Conservation (phyloP, 176 grass and related monocot species). For the Elaeis guineensis region DNA sequence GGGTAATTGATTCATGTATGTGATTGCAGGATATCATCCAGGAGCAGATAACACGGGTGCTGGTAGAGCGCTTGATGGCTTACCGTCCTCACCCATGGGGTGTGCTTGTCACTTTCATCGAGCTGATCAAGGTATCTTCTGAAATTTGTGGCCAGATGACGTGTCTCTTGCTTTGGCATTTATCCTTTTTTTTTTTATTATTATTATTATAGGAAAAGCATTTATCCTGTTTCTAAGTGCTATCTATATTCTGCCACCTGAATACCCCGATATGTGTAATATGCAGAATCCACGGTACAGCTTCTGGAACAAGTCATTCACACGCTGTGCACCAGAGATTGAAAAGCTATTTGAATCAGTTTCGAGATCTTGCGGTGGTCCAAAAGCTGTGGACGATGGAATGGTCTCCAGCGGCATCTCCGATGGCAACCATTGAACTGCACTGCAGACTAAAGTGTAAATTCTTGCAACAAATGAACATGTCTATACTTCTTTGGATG, state of each 20-base stretch:
- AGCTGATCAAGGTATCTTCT: conserved; percentile 73
- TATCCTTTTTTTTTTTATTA: no score
- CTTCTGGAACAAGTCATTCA: conserved; percentile 79
- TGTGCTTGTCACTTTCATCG: conserved; percentile 83
- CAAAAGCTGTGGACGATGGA: conserved; percentile 53
- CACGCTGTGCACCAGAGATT: conserved; percentile 69
- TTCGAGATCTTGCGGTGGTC: conserved; percentile 60
- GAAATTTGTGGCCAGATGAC: no score
- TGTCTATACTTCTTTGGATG: no score
- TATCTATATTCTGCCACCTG: no score
- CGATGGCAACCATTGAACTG: conserved; percentile 49
- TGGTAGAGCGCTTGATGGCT: conserved; percentile 80
- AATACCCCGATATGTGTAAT: background rate
- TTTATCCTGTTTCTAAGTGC: no score
- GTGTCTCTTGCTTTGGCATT: no score
- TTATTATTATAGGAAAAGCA: no score
- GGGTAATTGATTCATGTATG: background rate
- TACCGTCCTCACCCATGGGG: conserved; percentile 95
- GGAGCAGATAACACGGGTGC: conserved; percentile 98
- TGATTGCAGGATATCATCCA: conserved; percentile 66
- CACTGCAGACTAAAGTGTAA: no score
- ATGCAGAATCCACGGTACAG: conserved; percentile 76
- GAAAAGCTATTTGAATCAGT: conserved; percentile 82
- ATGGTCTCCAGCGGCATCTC: conserved; percentile 26
- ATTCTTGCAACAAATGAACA: no score